These are phyloP conservation scores for Boletellus emodensis DNA, from an alignment of 768 basidiomycete species.

Conservation along the genomic window DNA sequence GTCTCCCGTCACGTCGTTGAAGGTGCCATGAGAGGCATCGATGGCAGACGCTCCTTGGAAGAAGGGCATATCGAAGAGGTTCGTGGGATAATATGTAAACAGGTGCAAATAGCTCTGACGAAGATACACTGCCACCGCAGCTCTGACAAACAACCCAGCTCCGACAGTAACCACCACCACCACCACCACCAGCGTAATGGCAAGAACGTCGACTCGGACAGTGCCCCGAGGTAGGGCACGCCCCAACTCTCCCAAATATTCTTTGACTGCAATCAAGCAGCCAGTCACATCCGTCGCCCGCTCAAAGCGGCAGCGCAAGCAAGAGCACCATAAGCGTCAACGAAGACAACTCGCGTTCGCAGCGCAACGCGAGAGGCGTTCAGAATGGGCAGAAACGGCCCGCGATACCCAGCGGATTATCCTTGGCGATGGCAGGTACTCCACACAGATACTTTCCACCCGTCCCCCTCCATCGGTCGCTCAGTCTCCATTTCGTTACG, in stretches of 20 bases:
- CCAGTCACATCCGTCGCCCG: constrained; percentile 6
- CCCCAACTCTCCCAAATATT: constrained; percentile 19
- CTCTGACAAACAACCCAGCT: not conserved
- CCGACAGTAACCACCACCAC: constrained; percentile 1
- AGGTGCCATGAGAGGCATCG: constrained; percentile 13
- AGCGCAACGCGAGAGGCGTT: constrained; percentile 24
- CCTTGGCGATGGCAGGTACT: constrained; percentile 40
- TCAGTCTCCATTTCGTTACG: constrained; percentile 18
- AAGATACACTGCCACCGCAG: not conserved
- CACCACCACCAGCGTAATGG: constrained; percentile 13
- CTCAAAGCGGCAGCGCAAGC: constrained; percentile 22
- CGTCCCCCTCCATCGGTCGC: constrained; percentile 2
- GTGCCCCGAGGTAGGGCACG: constrained; percentile 27
- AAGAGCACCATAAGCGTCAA: constrained; percentile 18
- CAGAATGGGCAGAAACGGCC: constrained; percentile 33
- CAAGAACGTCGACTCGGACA: constrained; percentile 19
- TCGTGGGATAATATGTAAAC: constrained; percentile 1
- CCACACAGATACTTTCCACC: constrained; percentile 24
- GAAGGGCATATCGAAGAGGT: constrained; percentile 17
- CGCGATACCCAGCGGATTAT: constrained; percentile 36
- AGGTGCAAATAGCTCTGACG: constrained; percentile 2
- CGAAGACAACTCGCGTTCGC: constrained; percentile 19
- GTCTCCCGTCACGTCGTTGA: constrained; percentile 21
- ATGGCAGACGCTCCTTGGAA: constrained; percentile 19
- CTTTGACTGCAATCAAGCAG: constrained; percentile 27